Base-by-base conservation (phyloP, 2,329 filamentous ascomycete genomes). In the Epichloe brachyelytri region DNA sequence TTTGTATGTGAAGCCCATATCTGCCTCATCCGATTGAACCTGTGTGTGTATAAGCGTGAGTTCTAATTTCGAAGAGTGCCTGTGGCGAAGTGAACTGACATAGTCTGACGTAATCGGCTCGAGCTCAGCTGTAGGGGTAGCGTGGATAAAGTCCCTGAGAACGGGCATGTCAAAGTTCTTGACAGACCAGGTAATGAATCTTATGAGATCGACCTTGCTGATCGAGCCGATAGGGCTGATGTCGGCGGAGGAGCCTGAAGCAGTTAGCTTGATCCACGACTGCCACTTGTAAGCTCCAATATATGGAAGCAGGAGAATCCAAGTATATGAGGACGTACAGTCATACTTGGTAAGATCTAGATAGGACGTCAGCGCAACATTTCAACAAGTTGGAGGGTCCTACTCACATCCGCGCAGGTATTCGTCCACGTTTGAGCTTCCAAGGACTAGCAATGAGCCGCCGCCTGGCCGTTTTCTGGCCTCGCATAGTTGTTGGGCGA, bases 161-260 rank as follows among this genome's bases (percentile, higher is more conserved):
- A 85, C 78, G 0, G 81, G 80, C 3, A 86, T 68, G 3, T 73
- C 63, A 63, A 84, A 85, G 30, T 70, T 66, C 37, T 66, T 66
- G 30, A 69, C 61, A 1, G 78, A 72, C 71, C 76, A 86, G 38
- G 65, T 65, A 54, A 86, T 82, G 63, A 87, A 86, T 12, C 72
- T 64, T 60, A 82, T 83, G 2, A 85, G 71, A 57, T 86, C 83
- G 2, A 74, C 78, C 62, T 86, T 86, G 41, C 54, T 55, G 4
- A 62, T 54, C 1, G 55, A 56, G 57, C 60, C 58, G 3, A 62
- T 58, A 0, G 60, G 60, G 38, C 57, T 60, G 2, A 62, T 43
- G 19, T 80, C 76, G 0, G 73, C 76, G 5, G 68, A 73, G 57
- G 51, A 57, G 33, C 44, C 43, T 48, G 12, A 4, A 26, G 15